phyloP scores from a whole-genome alignment of 305 asterid species.

The Withania somnifera region DNA sequence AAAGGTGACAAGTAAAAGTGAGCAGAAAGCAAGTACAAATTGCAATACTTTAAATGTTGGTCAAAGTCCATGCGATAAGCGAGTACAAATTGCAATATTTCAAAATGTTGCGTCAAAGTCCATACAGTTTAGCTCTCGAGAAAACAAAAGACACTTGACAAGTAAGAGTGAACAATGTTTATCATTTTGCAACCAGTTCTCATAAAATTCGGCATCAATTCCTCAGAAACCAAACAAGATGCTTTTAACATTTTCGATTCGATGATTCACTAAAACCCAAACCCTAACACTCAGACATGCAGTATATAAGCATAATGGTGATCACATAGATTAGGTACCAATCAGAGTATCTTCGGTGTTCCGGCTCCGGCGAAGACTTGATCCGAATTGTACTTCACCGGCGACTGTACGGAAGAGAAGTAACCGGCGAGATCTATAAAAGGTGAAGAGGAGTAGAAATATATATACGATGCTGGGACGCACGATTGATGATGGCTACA shows the following conservation, averaged over 20 bases:
- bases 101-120: too few species aligned
- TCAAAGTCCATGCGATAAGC: too few species aligned
- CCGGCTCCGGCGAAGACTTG: not conserved
- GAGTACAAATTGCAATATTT: too few species aligned
- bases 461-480: conserved; percentile 5
- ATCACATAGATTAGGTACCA: not conserved
- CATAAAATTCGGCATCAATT: not conserved
- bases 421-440: not conserved
- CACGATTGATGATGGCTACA: not conserved
- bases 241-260: not conserved
- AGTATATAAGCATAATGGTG: not conserved
- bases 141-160: too few species aligned
- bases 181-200: not conserved
- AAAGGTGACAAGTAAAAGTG: too few species aligned
- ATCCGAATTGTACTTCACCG: not conserved
- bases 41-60: too few species aligned
- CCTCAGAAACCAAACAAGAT: not conserved
- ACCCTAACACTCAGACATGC: not conserved
- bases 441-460: not conserved
- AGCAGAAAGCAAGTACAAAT: too few species aligned
- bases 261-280: not conserved
- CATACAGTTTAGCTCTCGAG: too few species aligned
- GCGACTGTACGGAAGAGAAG: not conserved
- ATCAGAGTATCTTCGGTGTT: not conserved
- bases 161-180: too few species aligned